A percentile compares a stretch with the other conserved stretches of the same genome.
Conservation (phyloP, 768 basidiomycete genomes). For the Guyanaporus albipodus region DNA sequence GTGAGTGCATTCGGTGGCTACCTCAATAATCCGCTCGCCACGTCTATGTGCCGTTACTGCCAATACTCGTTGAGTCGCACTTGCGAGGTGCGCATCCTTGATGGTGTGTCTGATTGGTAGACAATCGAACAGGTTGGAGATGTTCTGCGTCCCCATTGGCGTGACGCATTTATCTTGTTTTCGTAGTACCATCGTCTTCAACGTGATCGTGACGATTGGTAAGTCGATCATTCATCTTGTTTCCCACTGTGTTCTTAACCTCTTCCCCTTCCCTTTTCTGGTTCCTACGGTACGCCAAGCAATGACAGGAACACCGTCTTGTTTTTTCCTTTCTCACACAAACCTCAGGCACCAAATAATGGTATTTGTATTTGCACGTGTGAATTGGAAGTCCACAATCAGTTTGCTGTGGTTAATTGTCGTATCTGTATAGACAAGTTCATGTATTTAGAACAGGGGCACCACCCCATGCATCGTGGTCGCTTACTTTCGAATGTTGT, state of each 20-base stretch:
- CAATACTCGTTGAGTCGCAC: constrained; percentile 42
- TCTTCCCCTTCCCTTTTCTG: constrained; percentile 38
- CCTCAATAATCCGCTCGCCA: constrained; percentile 61
- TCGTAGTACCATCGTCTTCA: constrained; percentile 70
- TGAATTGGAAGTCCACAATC: no score
- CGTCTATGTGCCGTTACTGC: constrained; percentile 67
- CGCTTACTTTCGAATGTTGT: no score
- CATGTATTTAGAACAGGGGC: no score
- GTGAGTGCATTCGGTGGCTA: constrained; percentile 64
- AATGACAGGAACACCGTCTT: no score
- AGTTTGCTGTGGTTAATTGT: no score
- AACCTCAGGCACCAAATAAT: no score
- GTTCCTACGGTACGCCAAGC: constrained; percentile 67
- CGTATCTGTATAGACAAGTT: no score
- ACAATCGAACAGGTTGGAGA: constrained; percentile 56
- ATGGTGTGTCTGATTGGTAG: constrained; percentile 1
- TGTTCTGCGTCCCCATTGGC: constrained; percentile 68
- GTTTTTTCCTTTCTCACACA: no score
- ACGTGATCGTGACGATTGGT: constrained; percentile 57
- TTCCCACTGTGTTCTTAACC: background rate
- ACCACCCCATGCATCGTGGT: no score
- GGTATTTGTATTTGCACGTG: no score
- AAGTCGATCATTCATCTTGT: no score
- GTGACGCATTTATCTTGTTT: constrained; percentile 65
- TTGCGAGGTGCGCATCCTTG: background rate